These are phyloP conservation scores for Calonectria leucothoes DNA, from an alignment of 2,329 filamentous ascomycete species.

Conservation along the genomic window DNA sequence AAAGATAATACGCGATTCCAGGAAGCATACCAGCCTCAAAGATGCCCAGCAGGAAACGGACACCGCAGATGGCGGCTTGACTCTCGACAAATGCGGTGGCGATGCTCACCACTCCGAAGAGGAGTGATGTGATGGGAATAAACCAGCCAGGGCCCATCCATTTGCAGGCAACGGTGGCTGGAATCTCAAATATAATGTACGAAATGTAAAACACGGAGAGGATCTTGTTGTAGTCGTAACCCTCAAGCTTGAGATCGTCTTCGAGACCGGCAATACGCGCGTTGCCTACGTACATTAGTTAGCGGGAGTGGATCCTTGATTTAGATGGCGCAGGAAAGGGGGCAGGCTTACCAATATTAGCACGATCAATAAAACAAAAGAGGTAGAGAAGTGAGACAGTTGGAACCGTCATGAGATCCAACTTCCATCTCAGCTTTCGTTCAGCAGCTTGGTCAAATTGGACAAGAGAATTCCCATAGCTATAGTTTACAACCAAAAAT, in stretches of 20 bases:
- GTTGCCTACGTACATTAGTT: constrained; percentile 45
- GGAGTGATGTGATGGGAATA: constrained; percentile 66
- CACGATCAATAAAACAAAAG: constrained; percentile 81
- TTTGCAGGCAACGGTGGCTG: constrained; percentile 72
- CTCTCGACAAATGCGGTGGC: constrained; percentile 70
- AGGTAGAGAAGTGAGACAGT: constrained; percentile 75
- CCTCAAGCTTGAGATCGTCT: constrained; percentile 63
- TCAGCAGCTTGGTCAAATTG: constrained; percentile 58
- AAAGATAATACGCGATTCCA: constrained; percentile 74
- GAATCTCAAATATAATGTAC: constrained; percentile 75
- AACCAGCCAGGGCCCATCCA: constrained; percentile 74
- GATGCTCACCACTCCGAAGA: constrained; percentile 69
- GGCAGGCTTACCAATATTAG: constrained; percentile 71
- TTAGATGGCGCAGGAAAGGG: not conserved
- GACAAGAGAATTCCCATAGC: constrained; percentile 40
- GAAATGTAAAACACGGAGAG: constrained; percentile 73
- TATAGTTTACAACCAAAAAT: not conserved
- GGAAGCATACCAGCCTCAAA: constrained; percentile 76
- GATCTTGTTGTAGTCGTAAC: constrained; percentile 72
- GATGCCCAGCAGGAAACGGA: constrained; percentile 70
- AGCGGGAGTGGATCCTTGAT: constrained; percentile 1
- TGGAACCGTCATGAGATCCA: constrained; percentile 74
- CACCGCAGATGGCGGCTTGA: constrained; percentile 60
- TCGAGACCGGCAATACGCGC: constrained; percentile 69
- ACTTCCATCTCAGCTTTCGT: constrained; percentile 68